Conservation (phyloP, 176 grass and related monocot genomes). For the Lolium rigidum region DNA sequence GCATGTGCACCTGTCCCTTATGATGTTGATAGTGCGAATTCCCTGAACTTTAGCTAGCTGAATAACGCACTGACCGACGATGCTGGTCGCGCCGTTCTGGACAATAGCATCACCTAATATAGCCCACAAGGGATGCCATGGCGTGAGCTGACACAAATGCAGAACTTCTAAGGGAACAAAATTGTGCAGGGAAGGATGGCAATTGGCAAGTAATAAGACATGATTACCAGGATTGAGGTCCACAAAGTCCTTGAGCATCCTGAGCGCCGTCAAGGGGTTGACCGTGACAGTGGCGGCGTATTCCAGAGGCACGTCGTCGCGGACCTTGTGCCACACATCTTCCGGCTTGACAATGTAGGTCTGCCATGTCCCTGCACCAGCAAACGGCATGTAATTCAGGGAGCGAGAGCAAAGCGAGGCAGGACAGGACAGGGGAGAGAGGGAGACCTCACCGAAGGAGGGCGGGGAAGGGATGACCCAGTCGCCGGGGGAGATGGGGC, state of each 20-base stretch:
- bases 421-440: neutral
- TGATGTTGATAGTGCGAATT: constrained; percentile 81
- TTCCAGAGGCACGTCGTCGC: constrained; percentile 70
- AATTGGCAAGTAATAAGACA: neutral
- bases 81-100: constrained; percentile 90
- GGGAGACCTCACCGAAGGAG: constrained; percentile 60
- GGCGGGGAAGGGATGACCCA: constrained; percentile 91
- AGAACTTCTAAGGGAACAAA: neutral
- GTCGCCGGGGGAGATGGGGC: constrained; percentile 64
- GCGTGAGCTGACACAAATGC: neutral
- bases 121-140: constrained; percentile 22
- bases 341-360: constrained; percentile 76
- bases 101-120: constrained; percentile 73
- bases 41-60: constrained; percentile 74
- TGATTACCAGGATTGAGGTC: constrained; percentile 64
- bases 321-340: constrained; percentile 73
- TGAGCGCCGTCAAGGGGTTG: constrained; percentile 77
- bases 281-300: constrained; percentile 85
- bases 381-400: neutral
- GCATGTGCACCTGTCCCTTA: constrained; percentile 75
- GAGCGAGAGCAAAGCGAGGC: neutral
- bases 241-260: constrained; percentile 82
- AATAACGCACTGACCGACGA: constrained; percentile 87
- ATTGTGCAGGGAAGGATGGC: neutral
- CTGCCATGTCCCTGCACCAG: constrained; percentile 74